These are phyloP conservation scores for Aspergillus nomiae DNA, from an alignment of 2,329 filamentous ascomycete genomes.

Conservation along the genomic window DNA sequence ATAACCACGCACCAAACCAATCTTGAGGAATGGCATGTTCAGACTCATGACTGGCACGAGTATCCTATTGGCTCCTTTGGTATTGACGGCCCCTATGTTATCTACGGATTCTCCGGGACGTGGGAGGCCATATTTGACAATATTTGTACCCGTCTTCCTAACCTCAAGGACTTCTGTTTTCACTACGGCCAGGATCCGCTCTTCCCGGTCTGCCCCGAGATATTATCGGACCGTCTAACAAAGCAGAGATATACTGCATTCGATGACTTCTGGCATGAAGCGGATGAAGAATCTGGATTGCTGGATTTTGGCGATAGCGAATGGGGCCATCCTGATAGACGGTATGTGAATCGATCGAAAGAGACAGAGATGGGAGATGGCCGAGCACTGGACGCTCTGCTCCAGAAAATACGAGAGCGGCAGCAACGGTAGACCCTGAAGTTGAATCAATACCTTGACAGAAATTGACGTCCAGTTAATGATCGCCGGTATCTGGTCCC, in stretches of 20 bases:
- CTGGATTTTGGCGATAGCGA: background rate
- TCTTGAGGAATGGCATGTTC: background rate
- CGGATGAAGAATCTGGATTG: background rate
- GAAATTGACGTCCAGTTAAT: too few relatives aligned
- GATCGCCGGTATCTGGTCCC: too few relatives aligned
- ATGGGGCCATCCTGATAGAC: background rate
- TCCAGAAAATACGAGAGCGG: background rate
- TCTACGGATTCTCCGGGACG: background rate
- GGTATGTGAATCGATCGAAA: background rate
- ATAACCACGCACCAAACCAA: background rate
- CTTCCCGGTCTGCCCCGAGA: background rate
- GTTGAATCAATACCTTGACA: too few relatives aligned
- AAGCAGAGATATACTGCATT: background rate
- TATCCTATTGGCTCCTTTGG: background rate
- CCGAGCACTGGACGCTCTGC: background rate
- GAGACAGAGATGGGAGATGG: background rate
- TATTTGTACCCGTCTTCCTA: background rate
- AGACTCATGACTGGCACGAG: background rate
- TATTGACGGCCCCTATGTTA: background rate
- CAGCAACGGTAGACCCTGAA: background rate
- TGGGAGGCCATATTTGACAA: background rate
- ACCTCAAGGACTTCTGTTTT: background rate
- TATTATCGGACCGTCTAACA: background rate
- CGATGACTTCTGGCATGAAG: background rate
- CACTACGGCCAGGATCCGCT: background rate